Base-by-base conservation (phyloP, 805 yeast genomes). In the Sporopachydermia lactativora region DNA sequence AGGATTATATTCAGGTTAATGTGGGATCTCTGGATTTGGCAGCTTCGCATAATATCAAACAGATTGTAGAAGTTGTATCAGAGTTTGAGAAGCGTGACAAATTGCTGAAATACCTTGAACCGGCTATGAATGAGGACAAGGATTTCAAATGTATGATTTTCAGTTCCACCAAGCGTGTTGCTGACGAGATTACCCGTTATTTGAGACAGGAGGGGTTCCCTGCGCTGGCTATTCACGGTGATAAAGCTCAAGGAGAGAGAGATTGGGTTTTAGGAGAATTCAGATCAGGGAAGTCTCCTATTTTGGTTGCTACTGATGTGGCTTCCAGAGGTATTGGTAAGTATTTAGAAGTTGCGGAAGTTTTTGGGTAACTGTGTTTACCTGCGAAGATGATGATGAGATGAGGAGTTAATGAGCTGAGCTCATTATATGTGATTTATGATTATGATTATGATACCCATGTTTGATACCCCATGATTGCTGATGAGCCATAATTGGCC, bases 311-410 rank as follows among this genome's bases (percentile, higher is more conserved):
- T 47, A 92, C 98, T 49, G 98, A 92, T 65, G 98, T 92, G 62
- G 98, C 98, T 48, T 96, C 98, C 51, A 83, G 98, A 75, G 98
- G 98, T 77, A 86, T 92, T 70, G 96, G 95, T 85, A 84, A 66
- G 96, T 83, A 62, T n/a, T n/a, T n/a, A n/a, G n/a, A n/a, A n/a
- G n/a, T n/a, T n/a, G n/a, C n/a, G n/a, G n/a, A n/a, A n/a, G n/a
- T n/a, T n/a, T n/a, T n/a, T n/a, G n/a, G n/a, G n/a, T n/a, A n/a
- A n/a, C n/a, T n/a, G n/a, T n/a, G n/a, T n/a, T n/a, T n/a, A n/a
- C n/a, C n/a, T n/a, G n/a, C n/a, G n/a, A n/a, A n/a, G n/a, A n/a
- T n/a, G n/a, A n/a, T n/a, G n/a, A n/a, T n/a, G n/a, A n/a, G n/a
- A n/a, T n/a, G n/a, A n/a, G n/a, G n/a, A n/a, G n/a, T n/a, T n/a